phyloP scores from a whole-genome alignment of 495 filamentous ascomycete genomes.

The Aspergillus egyptiacus region DNA sequence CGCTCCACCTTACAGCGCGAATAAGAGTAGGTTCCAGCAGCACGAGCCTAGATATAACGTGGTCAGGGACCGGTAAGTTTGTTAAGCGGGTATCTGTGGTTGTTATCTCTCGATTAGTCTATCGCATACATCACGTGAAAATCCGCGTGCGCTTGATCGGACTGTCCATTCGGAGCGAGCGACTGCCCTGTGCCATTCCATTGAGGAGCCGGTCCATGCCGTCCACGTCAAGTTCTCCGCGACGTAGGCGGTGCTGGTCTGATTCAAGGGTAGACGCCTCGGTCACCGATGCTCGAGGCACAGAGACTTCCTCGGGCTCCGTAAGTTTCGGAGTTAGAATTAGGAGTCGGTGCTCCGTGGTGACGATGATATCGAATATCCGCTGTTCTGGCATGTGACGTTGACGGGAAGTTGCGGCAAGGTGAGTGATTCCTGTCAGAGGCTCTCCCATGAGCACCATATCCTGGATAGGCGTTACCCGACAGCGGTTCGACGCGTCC shows the following conservation, averaged over 20 bases:
- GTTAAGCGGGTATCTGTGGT: conserved; percentile 25
- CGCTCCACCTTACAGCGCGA: conserved; percentile 54
- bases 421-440: conserved; percentile 52
- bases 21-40: conserved; percentile 14
- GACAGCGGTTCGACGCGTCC: conserved; percentile 41
- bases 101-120: conserved; percentile 11
- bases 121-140: conserved; percentile 26
- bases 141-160: conserved; percentile 39
- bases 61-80: conserved; percentile 2
- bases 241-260: conserved; percentile 41
- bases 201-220: conserved; percentile 48
- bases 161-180: conserved; percentile 32
- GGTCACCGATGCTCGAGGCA: conserved; percentile 11
- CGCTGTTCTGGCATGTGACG: conserved; percentile 39
- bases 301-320: conserved; percentile 23
- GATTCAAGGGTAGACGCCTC: conserved; percentile 22
- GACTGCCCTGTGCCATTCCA: conserved; percentile 35
- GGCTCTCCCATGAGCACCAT: conserved; percentile 60
- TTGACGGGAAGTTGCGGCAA: conserved; percentile 35
- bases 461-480: conserved; percentile 41
- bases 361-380: conserved; percentile 53
- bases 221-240: conserved; percentile 46
- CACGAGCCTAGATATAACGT: conserved; percentile 1
- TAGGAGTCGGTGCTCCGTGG: conserved; percentile 58
- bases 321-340: conserved; percentile 44